Conservation (phyloP, 192 early-diverging fungal species). For the Pilobolus umbonatus region DNA sequence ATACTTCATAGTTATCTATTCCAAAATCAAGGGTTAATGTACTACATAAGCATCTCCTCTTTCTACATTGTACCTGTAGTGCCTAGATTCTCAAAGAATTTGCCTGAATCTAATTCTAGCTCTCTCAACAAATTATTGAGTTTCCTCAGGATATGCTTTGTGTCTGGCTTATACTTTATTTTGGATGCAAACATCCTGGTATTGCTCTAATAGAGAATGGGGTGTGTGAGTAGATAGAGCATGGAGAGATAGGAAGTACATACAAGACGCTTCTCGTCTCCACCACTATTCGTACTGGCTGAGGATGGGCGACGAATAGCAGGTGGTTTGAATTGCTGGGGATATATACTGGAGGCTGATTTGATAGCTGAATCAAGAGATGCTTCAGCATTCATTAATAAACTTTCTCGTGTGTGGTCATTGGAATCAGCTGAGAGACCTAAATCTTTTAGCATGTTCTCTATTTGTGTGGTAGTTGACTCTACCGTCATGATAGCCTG, state of each 20-base stretch:
- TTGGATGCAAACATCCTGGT: constrained; percentile 9
- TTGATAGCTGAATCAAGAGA: constrained; percentile 21
- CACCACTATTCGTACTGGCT: constrained; percentile 8
- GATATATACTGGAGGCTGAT: constrained; percentile 17
- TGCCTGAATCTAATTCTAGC: constrained; percentile 21
- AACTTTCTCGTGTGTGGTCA: constrained; percentile 4
- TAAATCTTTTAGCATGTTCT: constrained; percentile 23
- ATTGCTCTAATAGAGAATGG: constrained; percentile 7
- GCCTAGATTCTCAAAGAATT: constrained; percentile 18
- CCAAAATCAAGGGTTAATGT: too few species aligned
- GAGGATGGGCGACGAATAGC: constrained; percentile 6
- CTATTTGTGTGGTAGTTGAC: constrained; percentile 20
- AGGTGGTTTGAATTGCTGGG: not conserved
- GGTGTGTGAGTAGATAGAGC: too few species aligned
- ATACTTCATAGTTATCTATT: constrained; percentile 24
- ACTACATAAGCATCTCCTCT: not conserved
- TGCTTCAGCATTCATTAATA: constrained; percentile 22
- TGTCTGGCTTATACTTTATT: constrained; percentile 26
- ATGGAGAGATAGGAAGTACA: not conserved
- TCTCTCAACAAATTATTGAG: constrained; percentile 19
- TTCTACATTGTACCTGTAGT: constrained; percentile 17
- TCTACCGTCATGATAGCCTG: constrained; percentile 22
- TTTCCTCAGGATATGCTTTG: constrained; percentile 24
- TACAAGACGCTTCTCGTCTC: not conserved
- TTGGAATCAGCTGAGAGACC: constrained; percentile 12